Conservation (phyloP, 495 filamentous ascomycete genomes). For the Pseudoneurospora amorphoporcata region DNA sequence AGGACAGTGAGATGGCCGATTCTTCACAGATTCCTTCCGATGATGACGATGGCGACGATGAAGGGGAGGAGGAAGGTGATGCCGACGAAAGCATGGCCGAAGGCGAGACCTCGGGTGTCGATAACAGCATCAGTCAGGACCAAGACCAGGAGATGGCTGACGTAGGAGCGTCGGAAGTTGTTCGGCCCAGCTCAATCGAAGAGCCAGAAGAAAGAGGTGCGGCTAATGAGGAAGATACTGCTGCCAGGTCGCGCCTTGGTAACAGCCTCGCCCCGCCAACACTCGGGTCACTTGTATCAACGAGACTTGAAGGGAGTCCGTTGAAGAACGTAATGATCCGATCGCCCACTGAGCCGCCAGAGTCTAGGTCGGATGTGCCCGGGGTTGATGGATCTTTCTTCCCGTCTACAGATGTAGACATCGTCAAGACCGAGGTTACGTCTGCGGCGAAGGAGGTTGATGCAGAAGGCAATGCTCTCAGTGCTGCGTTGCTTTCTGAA, state of each 20-base stretch:
- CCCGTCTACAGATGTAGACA: neutral
- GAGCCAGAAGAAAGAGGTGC: slow-evolving; percentile 15
- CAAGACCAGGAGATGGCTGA: slow-evolving; percentile 20
- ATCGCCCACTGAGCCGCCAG: slow-evolving; percentile 24
- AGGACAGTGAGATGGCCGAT: slow-evolving; percentile 42
- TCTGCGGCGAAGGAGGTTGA: slow-evolving; percentile 2
- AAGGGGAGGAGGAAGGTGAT: slow-evolving; percentile 29
- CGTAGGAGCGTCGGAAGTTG: slow-evolving; percentile 11
- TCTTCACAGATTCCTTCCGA: slow-evolving; percentile 47
- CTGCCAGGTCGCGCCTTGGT: slow-evolving; percentile 14
- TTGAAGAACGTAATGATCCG: slow-evolving; percentile 34
- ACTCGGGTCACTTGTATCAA: slow-evolving; percentile 4
- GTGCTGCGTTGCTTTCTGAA: neutral
- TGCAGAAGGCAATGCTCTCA: neutral
- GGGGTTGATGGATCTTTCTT: neutral
- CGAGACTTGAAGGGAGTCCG: slow-evolving; percentile 35
- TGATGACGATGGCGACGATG: slow-evolving; percentile 41
- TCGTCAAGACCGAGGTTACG: neutral
- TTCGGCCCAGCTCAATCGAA: slow-evolving; percentile 16
- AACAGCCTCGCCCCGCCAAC: neutral
- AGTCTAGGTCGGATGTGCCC: slow-evolving; percentile 28
- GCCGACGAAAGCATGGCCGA: slow-evolving; percentile 27
- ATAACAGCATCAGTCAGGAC: slow-evolving; percentile 11
- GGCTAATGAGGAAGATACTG: slow-evolving; percentile 14
- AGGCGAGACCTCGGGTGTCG: slow-evolving; percentile 20